Evolutionary conservation across 371 early-diverging fungal species (phyloP), one percentile per base, ranked within the genome.

Genomic region (Syncephalastrum sp.): DNA sequence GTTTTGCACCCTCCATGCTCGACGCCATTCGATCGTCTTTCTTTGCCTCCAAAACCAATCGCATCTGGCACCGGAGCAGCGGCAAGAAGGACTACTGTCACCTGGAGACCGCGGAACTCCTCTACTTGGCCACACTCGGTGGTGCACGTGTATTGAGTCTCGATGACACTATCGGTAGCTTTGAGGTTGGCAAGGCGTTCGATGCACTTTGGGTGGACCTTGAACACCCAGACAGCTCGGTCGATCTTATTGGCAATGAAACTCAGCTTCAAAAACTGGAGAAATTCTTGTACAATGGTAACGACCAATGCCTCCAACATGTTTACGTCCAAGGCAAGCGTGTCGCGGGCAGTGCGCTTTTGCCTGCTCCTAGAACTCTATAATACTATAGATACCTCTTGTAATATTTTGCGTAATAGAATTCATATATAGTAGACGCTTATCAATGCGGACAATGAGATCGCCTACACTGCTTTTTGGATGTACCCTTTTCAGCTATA

Each of bases 51-150:
- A 84, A 86, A 50, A 67, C 70, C 3, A 46, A 45, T 16, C 64
- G 70, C 21, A 69, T 79, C 16, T 54, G 72, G 21, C 70, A 72
- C 21, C 70, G 72, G 14, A 76, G 79, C 47, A 3, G 47, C 2
- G 50, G 56, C 23, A 57, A 59, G 15, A 56, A 72, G 10, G 59
- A 57, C 13, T 74, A 74, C 48, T 48, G 46, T 1, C 59, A 54
- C 12, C 60, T 77, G 43, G 43, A 47, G 14, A 58, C 89, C 5
- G 61, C 75, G 1, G 93, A 95, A 60, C 79, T 84, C 24, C 70
- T 94, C 45, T 94, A 90, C 65, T 68, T 97, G 56, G 95, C 94
- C 14, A 97, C 97, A 0, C 57, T 92, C 64, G 96, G 95, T 56
- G 94, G 95, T 29, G 97, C 97, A 1, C 64, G 82, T 17, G 89